A percentile compares a stretch with the other conserved stretches of the same genome.
Conservation (phyloP, 768 basidiomycete species). For the Leucocoprinus birnbaumii region DNA sequence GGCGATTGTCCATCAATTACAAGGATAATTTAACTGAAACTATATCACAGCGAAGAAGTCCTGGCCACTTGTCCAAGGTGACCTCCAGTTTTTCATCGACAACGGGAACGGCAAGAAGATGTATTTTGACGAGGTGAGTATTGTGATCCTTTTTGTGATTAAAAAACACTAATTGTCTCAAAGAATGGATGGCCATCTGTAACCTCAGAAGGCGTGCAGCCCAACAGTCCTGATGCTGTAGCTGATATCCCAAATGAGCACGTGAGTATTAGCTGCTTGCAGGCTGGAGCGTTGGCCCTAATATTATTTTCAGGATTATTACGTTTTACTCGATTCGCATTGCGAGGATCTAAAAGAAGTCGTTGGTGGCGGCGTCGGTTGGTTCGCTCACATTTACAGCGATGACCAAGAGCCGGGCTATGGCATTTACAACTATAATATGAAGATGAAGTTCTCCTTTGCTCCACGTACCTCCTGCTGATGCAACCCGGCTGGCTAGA, state of each 20-base stretch:
- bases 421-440: conserved; percentile 45
- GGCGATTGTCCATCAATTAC: not conserved
- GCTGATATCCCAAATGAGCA: conserved; percentile 46
- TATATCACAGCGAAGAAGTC: conserved; percentile 34
- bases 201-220: conserved; percentile 47
- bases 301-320: conserved; percentile 41
- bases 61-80: conserved; percentile 49
- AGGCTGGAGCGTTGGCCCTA: not conserved
- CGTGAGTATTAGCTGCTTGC: conserved; percentile 22
- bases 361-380: conserved; percentile 52
- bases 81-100: conserved; percentile 54
- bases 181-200: conserved; percentile 68
- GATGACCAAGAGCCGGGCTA: conserved; percentile 55
- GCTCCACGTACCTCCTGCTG: conserved; percentile 48
- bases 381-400: conserved; percentile 67
- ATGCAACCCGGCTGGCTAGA: not conserved
- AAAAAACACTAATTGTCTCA: not conserved
- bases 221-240: conserved; percentile 49
- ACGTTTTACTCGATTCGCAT: conserved; percentile 46
- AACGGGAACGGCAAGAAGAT: conserved; percentile 61
- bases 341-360: conserved; percentile 50
- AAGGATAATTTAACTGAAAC: not conserved
- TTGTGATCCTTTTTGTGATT: not conserved
- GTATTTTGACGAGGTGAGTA: conserved; percentile 52
- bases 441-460: conserved; percentile 48